Evolutionary conservation across 805 yeast species (phyloP).

Genomic region (Spathaspora boniae): DNA sequence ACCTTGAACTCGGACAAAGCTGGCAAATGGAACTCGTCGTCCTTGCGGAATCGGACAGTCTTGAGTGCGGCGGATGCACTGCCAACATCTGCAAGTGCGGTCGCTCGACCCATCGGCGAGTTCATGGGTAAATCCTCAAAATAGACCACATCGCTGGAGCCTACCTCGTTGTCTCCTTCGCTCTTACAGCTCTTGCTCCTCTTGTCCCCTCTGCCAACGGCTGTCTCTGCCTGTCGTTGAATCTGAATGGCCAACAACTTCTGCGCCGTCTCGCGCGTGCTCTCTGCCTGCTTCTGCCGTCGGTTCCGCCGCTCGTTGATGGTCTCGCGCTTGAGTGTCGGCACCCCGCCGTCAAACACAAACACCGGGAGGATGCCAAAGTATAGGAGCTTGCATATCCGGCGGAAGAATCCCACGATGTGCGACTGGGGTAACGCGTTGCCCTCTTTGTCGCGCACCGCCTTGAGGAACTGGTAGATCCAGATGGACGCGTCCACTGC

Average conservation of each 20-base stretch:
- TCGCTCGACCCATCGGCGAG: slow-evolving; percentile 4
- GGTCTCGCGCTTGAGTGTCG: slow-evolving; percentile 74
- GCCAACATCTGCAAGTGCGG: slow-evolving; percentile 3
- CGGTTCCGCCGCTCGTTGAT: slow-evolving; percentile 69
- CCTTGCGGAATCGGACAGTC: slow-evolving; percentile 37
- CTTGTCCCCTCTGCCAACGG: slow-evolving; percentile 1
- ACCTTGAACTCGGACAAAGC: slow-evolving; percentile 54
- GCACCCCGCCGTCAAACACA: slow-evolving; percentile 96
- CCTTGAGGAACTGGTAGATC: slow-evolving; percentile 95
- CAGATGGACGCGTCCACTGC: slow-evolving; percentile 99
- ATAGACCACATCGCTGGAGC: slow-evolving; percentile 13
- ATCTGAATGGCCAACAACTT: slow-evolving; percentile 75
- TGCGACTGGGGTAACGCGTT: slow-evolving; percentile 75
- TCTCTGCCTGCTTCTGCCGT: slow-evolving; percentile 69
- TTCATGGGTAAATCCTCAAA: slow-evolving; percentile 18
- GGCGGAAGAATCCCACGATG: slow-evolving; percentile 89
- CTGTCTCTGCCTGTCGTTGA: slow-evolving; percentile 49
- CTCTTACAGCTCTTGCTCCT: slow-evolving; percentile 2
- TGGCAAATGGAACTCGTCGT: slow-evolving; percentile 88
- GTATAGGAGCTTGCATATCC: slow-evolving; percentile 85
- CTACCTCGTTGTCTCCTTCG: slow-evolving; percentile 2
- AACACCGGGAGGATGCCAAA: slow-evolving; percentile 87
- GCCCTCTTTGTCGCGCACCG: slow-evolving; percentile 86
- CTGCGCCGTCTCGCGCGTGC: slow-evolving; percentile 72
- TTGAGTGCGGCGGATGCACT: slow-evolving; percentile 5